Conservation (phyloP, 1,284 basidiomycete species). For the Malassezia sympodialis region DNA sequence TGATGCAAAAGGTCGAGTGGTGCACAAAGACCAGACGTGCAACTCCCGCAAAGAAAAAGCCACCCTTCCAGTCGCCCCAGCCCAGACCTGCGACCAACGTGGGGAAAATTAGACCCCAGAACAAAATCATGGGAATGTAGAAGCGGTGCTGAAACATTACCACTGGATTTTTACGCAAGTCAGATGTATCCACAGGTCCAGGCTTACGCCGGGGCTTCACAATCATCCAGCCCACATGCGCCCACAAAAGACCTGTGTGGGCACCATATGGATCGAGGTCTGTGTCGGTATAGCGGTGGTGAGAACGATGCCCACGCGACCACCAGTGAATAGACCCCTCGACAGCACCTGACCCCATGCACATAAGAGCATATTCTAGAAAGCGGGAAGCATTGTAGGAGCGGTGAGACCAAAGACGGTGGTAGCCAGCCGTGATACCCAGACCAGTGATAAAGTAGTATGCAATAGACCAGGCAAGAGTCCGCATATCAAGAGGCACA, state of each 20-base stretch:
- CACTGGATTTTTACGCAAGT: constrained; percentile 41
- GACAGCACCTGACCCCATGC: constrained; percentile 44
- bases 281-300: constrained; percentile 48
- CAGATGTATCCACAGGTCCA: constrained; percentile 44
- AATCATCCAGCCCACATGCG: constrained; percentile 48
- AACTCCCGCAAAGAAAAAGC: constrained; percentile 45
- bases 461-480: constrained; percentile 26
- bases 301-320: constrained; percentile 47
- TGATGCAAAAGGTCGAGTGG: constrained; percentile 48
- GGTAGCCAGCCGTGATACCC: constrained; percentile 45
- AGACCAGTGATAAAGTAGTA: constrained; percentile 47
- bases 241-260: constrained; percentile 44
- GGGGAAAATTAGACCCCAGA: constrained; percentile 43
- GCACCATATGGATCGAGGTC: constrained; percentile 47
- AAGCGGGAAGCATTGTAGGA: constrained; percentile 36
- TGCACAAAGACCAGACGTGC: constrained; percentile 44
- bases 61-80: constrained; percentile 45
- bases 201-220: constrained; percentile 46
- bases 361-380: constrained; percentile 39
- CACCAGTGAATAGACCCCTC: constrained; percentile 47
- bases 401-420: constrained; percentile 46
- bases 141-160: constrained; percentile 46
- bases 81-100: constrained; percentile 46
- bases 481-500: constrained; percentile 27
- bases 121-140: constrained; percentile 44